Conservation (phyloP, 768 basidiomycete species). For the Phlebiopsis gigantea region DNA sequence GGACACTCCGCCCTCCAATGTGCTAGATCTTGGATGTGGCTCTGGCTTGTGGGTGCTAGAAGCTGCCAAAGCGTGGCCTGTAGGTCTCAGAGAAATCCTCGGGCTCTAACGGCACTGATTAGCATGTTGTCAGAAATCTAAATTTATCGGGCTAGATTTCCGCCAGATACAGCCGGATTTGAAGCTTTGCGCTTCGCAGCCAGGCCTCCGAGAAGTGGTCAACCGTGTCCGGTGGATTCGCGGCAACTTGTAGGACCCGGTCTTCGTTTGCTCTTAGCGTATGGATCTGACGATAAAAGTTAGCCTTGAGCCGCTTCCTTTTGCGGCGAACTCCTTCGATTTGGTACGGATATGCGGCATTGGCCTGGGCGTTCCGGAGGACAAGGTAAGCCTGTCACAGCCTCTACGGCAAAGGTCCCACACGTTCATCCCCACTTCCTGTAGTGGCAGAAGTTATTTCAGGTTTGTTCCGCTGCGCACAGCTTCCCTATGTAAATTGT, state of each 20-base stretch:
- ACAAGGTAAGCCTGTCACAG: conserved; percentile 39
- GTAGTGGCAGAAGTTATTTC: conserved; percentile 62
- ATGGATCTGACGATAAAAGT: conserved; percentile 5
- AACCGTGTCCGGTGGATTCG: conserved; percentile 59
- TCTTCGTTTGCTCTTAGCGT: neutral
- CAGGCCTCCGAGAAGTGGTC: conserved; percentile 30
- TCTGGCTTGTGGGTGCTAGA: conserved; percentile 67
- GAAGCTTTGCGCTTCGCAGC: neutral
- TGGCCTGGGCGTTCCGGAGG: conserved; percentile 67
- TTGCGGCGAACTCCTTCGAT: conserved; percentile 52
- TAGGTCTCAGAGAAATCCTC: conserved; percentile 17
- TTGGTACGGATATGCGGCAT: conserved; percentile 60
- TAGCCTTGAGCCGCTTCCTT: conserved; percentile 64
- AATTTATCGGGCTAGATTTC: conserved; percentile 57
- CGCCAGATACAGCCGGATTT: conserved; percentile 49
- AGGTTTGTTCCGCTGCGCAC: conserved; percentile 34
- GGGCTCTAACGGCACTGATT: neutral
- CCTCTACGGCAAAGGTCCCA: neutral
- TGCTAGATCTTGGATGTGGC: conserved; percentile 72
- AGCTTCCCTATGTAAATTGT: conserved; percentile 13
- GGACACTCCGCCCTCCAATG: conserved; percentile 39
- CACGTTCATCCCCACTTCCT: neutral
- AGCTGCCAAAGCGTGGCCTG: conserved; percentile 63
- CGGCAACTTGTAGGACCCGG: conserved; percentile 52
- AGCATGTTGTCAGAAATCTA: conserved; percentile 32